Conservation (phyloP, 2,329 filamentous ascomycete species). For the Diaporthe citriasiana region DNA sequence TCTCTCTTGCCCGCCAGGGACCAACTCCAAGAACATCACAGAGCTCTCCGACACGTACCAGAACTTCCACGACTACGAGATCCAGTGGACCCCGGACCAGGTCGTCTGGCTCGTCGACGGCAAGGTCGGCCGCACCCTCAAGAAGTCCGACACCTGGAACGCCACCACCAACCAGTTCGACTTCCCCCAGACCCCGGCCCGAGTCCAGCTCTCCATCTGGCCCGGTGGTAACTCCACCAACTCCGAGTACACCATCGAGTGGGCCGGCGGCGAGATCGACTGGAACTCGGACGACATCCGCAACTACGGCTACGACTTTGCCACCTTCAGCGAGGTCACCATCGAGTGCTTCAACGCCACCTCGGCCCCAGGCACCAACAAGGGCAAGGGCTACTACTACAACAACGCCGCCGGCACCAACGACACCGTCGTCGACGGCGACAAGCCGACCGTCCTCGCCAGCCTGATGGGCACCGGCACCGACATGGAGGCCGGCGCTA, state of each 20-base stretch:
- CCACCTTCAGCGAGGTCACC: constrained; percentile 81
- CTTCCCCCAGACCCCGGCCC: constrained; percentile 91
- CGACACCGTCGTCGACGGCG: constrained; percentile 80
- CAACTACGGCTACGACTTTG: constrained; percentile 89
- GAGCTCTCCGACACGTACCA: constrained; percentile 76
- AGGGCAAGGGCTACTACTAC: constrained; percentile 82
- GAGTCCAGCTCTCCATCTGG: constrained; percentile 96
- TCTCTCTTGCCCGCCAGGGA: constrained; percentile 71
- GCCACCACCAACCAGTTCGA: constrained; percentile 83
- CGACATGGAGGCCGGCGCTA: constrained; percentile 70
- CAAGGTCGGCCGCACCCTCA: constrained; percentile 78
- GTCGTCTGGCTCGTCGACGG: constrained; percentile 93
- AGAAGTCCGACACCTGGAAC: constrained; percentile 89
- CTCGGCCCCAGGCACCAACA: constrained; percentile 75
- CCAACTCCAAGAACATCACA: constrained; percentile 80
- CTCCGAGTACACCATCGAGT: constrained; percentile 85
- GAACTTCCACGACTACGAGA: constrained; percentile 90
- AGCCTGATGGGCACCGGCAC: constrained; percentile 86
- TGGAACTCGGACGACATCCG: constrained; percentile 88
- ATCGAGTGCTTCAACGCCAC: constrained; percentile 85
- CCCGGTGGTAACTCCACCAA: constrained; percentile 87
- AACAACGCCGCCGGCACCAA: constrained; percentile 76
- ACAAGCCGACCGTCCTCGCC: constrained; percentile 81
- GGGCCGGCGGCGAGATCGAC: constrained; percentile 92
- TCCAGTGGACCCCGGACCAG: constrained; percentile 90